Base-by-base conservation (phyloP, 2,329 filamentous ascomycete genomes). In the Sordariomycetes sp. region DNA sequence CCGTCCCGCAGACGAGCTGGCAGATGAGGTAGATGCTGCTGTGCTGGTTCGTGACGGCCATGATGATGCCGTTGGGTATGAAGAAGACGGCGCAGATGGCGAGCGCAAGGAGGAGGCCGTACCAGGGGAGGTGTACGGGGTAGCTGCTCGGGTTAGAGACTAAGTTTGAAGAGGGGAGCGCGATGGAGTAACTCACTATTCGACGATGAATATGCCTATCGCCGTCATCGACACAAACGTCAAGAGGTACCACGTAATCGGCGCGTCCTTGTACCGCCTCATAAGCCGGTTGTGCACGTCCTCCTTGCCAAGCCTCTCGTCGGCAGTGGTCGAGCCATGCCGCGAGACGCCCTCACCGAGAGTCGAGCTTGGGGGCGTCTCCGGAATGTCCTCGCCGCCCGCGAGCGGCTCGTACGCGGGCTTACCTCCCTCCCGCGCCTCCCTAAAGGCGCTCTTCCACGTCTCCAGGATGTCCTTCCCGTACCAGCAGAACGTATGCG, bases 11-110 rank as follows among this genome's bases (percentile, higher is more conserved):
- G 61, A 94, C 85, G 58, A 95, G 79, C 69, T 94, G 89, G 68
- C 89, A 92, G 64, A 94, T 88, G 39, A 94, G 78, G 67, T 92
- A 94, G 62, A 92, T 89, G 68, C 85, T 89, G 69, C 84, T 89
- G 69, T 94, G 88, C 67, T 92, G 89, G 68, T 94, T 95, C 10
- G 90, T 95, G 62, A 95, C 89, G 17, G 89, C 90, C 87, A 94
- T 95, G 64, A 95, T 87, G 66, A 95, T 94, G 60, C 90, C 90
- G 61, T 94, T 92, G 12, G 90, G 90, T 59, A 95, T 89, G 72
- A 95, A 95, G 60, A 95, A 86, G 57, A 92, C 70, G 22, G 85
- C 83, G 60, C 89, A 90, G 57, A 95, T 89, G 28, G 76, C 80
- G 2, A 95, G 77, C 1, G 90, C 87, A 6, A 95, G 77, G 17